phyloP scores from a whole-genome alignment of 495 filamentous ascomycete genomes.

The Lineolata rhizophorae region DNA sequence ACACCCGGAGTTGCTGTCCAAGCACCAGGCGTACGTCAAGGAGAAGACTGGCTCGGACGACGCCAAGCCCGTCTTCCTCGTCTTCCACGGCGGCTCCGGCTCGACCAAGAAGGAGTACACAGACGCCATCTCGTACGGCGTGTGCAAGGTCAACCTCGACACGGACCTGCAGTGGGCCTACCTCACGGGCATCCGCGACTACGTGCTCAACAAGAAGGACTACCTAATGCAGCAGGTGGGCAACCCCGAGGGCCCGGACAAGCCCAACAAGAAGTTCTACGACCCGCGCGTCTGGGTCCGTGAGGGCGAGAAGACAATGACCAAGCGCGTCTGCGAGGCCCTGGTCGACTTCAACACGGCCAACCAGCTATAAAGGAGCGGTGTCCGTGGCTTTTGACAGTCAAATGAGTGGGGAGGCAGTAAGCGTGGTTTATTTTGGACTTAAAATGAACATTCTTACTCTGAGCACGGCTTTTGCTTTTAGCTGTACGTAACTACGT shows the following conservation, averaged over 20 bases:
- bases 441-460: too few species aligned
- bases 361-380: constrained; percentile 57
- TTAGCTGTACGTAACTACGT: too few species aligned
- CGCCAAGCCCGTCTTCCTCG: constrained; percentile 89
- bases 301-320: constrained; percentile 96
- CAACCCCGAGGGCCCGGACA: constrained; percentile 86
- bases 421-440: too few species aligned
- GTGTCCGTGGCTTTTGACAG: too few species aligned
- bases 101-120: constrained; percentile 71
- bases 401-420: too few species aligned
- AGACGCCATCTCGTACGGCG: constrained; percentile 74
- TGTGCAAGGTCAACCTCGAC: constrained; percentile 95
- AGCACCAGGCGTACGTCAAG: constrained; percentile 83
- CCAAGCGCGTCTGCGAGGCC: constrained; percentile 50
- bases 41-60: constrained; percentile 42
- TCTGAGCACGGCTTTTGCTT: too few species aligned
- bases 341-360: constrained; percentile 85
- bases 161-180: constrained; percentile 80
- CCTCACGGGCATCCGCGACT: constrained; percentile 77
- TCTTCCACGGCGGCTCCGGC: constrained; percentile 96
- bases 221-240: constrained; percentile 70
- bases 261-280: constrained; percentile 98
- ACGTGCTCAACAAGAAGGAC: constrained; percentile 83
- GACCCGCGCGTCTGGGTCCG: constrained; percentile 71
- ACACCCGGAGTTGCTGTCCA: constrained; percentile 77